A percentile compares a stretch with the other conserved stretches of the same genome.
phyloP scores from a whole-genome alignment of 306 rosid species.

The Vicia villosa region DNA sequence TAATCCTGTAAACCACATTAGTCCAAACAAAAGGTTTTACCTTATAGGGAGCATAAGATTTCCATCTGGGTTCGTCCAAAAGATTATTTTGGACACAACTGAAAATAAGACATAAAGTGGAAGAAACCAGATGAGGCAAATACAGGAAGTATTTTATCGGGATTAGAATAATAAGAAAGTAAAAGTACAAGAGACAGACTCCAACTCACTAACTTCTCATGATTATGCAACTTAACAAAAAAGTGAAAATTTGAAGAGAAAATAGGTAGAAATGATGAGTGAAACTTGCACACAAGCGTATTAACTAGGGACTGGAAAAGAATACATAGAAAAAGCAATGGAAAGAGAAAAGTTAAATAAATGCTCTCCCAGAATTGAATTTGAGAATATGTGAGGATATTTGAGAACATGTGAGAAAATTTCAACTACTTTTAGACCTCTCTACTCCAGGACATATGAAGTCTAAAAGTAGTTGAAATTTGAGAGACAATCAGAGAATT shows the following conservation, averaged over 20 bases:
- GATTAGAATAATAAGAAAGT: not conserved
- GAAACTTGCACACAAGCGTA: not conserved
- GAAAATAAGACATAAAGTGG: not conserved
- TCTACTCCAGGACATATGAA: no score
- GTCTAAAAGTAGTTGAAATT: no score
- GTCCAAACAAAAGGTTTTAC: no score
- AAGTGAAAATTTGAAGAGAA: no score
- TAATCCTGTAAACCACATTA: no score
- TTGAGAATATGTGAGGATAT: no score
- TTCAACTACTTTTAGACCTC: no score
- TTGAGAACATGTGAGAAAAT: no score
- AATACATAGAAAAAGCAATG: not conserved
- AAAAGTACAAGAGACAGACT: not conserved
- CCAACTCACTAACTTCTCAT: not conserved
- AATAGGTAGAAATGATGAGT: not conserved
- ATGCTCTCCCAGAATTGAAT: not conserved
- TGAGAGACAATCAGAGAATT: no score
- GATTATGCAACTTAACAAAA: no score
- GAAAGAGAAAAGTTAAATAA: not conserved
- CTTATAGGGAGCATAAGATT: not conserved
- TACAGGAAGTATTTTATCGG: no score
- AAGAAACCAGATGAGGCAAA: not conserved
- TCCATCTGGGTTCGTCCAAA: not conserved
- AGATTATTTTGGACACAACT: not conserved
- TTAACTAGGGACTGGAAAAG: not conserved